Evolutionary conservation across 345 rosid genomes (phyloP).

Genomic region (Noccaea caerulescens): DNA sequence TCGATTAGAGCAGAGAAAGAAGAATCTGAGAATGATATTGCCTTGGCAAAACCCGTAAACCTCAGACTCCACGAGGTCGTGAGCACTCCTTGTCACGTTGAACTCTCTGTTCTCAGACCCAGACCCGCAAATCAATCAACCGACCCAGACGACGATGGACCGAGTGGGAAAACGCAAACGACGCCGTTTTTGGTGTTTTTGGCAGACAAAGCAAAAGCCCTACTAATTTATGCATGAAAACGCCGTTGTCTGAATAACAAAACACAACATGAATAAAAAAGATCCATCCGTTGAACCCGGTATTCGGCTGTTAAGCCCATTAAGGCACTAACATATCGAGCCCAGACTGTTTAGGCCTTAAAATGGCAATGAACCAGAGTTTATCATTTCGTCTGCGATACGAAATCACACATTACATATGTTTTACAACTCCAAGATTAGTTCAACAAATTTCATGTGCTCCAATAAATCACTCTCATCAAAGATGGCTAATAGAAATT

Average conservation of each 20-base stretch:
- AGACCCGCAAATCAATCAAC: not conserved
- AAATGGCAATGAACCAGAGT: no score
- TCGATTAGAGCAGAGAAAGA: not conserved
- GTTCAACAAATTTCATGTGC: no score
- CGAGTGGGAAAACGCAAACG: not conserved
- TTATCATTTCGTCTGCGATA: no score
- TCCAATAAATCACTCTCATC: no score
- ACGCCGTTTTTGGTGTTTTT: not conserved
- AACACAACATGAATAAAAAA: no score
- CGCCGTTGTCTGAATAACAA: not conserved
- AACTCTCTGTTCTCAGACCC: not conserved
- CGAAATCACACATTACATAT: no score
- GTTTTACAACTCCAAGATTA: no score
- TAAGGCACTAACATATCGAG: slow-evolving; percentile 1
- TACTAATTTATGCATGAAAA: not conserved
- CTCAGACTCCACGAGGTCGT: not conserved
- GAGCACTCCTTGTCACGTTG: not conserved
- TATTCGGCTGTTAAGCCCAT: not conserved
- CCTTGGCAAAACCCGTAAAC: not conserved
- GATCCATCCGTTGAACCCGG: not conserved
- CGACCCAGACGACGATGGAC: slow-evolving; percentile 16
- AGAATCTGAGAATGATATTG: not conserved
- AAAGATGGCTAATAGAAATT: no score
- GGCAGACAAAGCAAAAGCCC: slow-evolving; percentile 8
- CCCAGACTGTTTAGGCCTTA: slow-evolving; percentile 10